Evolutionary conservation across 495 filamentous ascomycete genomes (phyloP).

Genomic region (Saxophila tyrrhenica): DNA sequence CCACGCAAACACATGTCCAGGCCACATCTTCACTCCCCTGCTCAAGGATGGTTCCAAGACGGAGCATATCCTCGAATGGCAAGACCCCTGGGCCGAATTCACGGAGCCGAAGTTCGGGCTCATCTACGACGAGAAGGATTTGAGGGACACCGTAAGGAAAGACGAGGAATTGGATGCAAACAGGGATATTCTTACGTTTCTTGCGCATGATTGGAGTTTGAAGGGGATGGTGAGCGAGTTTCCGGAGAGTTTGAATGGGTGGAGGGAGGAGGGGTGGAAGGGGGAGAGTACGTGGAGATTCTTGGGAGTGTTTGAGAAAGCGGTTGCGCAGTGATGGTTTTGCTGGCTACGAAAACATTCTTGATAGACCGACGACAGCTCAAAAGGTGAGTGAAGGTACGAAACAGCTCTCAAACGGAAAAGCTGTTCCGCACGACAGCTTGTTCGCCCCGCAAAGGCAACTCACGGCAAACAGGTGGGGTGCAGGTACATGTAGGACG

Average conservation of each 20-base stretch:
- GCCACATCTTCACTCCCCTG: slow-evolving; percentile 5
- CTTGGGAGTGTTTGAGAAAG: slow-evolving; percentile 6
- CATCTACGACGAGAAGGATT: slow-evolving; percentile 1
- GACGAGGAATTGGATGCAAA: slow-evolving; percentile 8
- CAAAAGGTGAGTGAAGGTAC: no score
- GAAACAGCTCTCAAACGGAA: no score
- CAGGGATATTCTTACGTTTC: slow-evolving; percentile 6
- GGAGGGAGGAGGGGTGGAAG: slow-evolving; percentile 11
- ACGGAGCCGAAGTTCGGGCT: not conserved
- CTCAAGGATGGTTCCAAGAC: slow-evolving; percentile 3
- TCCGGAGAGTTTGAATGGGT: slow-evolving; percentile 6
- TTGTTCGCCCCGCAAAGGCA: no score
- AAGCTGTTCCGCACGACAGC: no score
- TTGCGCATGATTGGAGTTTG: slow-evolving; percentile 18
- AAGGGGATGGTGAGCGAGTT: slow-evolving; percentile 11
- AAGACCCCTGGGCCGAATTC: not conserved
- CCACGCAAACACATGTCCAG: slow-evolving; percentile 7
- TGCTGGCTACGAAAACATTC: no score
- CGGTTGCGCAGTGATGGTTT: no score
- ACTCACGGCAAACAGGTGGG: no score
- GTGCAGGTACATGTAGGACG: no score
- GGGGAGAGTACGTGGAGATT: slow-evolving; percentile 10
- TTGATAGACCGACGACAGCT: no score
- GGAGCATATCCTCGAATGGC: slow-evolving; percentile 8
- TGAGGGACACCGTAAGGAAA: slow-evolving; percentile 5